Percentiles rank a stretch among this genome's conserved stretches.
Evolutionary conservation across 495 filamentous ascomycete genomes (phyloP).

Genomic region (Tuber microsphaerosporum): DNA sequence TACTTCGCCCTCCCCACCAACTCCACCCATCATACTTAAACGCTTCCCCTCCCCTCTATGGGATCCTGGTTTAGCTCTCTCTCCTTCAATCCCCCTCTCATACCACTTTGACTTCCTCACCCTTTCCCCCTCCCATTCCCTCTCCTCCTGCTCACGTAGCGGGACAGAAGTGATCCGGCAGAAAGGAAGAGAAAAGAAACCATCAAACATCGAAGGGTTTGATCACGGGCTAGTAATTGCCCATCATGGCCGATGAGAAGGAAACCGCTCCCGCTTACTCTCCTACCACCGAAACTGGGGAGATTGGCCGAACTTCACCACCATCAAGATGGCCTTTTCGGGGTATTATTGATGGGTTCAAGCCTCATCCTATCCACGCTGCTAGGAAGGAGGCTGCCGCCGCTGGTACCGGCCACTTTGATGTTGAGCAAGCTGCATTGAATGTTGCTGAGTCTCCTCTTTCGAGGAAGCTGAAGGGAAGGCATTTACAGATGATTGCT

Average conservation of each 20-base stretch:
- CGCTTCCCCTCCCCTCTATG: neutral
- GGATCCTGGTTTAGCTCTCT: neutral
- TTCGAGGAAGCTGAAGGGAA: constrained; percentile 66
- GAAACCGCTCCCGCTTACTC: constrained; percentile 19
- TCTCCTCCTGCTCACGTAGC: neutral
- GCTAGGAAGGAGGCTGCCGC: constrained; percentile 50
- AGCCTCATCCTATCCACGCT: constrained; percentile 60
- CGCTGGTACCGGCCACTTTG: constrained; percentile 60
- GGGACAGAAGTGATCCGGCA: neutral
- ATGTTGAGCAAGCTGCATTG: constrained; percentile 64
- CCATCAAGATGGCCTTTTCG: constrained; percentile 40
- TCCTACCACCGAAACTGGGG: constrained; percentile 6
- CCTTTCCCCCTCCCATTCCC: neutral
- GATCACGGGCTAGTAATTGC: neutral
- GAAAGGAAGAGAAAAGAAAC: neutral
- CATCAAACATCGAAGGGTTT: neutral
- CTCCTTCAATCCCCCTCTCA: neutral
- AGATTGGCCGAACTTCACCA: neutral
- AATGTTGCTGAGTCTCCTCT: constrained; percentile 72
- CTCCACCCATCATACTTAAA: neutral
- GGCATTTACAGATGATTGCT: constrained; percentile 94
- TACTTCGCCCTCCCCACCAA: neutral
- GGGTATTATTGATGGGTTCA: constrained; percentile 70
- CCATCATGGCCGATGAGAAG: constrained; percentile 24
- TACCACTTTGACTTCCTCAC: neutral